phyloP scores from a whole-genome alignment of 345 rosid species.

The Salix dunnii region DNA sequence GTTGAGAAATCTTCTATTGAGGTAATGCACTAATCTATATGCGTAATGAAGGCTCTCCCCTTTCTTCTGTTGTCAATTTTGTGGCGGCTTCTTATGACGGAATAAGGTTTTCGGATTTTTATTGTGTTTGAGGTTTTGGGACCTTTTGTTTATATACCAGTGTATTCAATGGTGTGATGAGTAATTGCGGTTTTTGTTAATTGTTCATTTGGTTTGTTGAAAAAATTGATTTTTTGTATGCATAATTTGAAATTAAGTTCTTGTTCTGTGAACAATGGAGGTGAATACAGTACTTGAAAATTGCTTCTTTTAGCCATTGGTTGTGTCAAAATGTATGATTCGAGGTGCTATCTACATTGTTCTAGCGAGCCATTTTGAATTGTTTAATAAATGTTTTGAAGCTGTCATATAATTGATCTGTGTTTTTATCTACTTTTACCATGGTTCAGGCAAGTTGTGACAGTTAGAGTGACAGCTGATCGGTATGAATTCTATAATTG shows the following conservation, averaged over 20 bases:
- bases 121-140: not conserved
- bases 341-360: not conserved
- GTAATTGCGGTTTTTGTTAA: not conserved
- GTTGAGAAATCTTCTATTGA: no score
- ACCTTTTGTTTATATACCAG: not conserved
- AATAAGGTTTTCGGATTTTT: not conserved
- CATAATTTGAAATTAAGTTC: not conserved
- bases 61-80: not conserved
- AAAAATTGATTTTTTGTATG: not conserved
- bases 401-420: not conserved
- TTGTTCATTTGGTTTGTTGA: not conserved
- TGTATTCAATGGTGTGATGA: not conserved
- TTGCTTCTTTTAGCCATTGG: not conserved
- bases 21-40: no score
- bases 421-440: conserved; percentile 3
- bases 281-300: no score
- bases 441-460: conserved; percentile 53
- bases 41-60: not conserved
- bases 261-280: no score
- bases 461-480: no score
- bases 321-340: not conserved
- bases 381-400: not conserved
- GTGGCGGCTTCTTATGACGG: not conserved
- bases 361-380: not conserved
- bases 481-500: conserved; percentile 23